phyloP scores from a whole-genome alignment of 2,329 filamentous ascomycete species.

The Calonectria hawksworthii region DNA sequence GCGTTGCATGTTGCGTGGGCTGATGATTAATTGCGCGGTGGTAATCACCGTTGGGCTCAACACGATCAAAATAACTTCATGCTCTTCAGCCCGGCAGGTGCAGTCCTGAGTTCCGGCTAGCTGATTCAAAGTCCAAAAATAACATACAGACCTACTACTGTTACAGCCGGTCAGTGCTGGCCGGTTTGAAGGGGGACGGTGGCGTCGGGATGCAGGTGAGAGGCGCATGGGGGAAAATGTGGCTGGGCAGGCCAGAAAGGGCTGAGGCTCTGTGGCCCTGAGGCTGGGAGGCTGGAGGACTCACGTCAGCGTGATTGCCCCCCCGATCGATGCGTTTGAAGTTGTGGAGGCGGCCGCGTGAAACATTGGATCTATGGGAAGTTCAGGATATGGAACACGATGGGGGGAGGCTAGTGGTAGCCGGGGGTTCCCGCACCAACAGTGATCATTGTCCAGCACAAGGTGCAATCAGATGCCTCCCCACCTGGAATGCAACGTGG shows the following conservation, averaged over 20 bases:
- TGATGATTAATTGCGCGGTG: constrained; percentile 33
- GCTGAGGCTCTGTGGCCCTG: background rate
- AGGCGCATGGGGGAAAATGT: constrained; percentile 12
- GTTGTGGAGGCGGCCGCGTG: constrained; percentile 43
- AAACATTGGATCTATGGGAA: constrained; percentile 42
- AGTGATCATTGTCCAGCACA: constrained; percentile 19
- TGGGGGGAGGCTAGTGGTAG: constrained; percentile 32
- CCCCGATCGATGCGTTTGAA: constrained; percentile 34
- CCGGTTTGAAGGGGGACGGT: background rate
- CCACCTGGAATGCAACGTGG: constrained; percentile 30
- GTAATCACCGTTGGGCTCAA: constrained; percentile 18
- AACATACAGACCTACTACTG: background rate
- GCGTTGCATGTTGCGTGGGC: constrained; percentile 34
- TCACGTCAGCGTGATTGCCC: constrained; percentile 19
- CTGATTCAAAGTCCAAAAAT: constrained; percentile 3
- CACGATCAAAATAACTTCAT: constrained; percentile 5
- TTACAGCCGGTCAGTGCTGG: constrained; percentile 19
- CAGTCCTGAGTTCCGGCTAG: constrained; percentile 1
- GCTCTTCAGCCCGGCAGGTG: constrained; percentile 3
- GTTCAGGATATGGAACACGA: constrained; percentile 36
- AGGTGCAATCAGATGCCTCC: constrained; percentile 8
- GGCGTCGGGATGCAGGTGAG: constrained; percentile 16
- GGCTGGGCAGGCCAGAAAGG: constrained; percentile 7
- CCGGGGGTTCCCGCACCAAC: constrained; percentile 33
- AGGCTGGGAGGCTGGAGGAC: constrained; percentile 6